These are phyloP conservation scores for Cyclostephanos invisitatus DNA, from an alignment of 108 stramenopile genomes.

Conservation along the genomic window DNA sequence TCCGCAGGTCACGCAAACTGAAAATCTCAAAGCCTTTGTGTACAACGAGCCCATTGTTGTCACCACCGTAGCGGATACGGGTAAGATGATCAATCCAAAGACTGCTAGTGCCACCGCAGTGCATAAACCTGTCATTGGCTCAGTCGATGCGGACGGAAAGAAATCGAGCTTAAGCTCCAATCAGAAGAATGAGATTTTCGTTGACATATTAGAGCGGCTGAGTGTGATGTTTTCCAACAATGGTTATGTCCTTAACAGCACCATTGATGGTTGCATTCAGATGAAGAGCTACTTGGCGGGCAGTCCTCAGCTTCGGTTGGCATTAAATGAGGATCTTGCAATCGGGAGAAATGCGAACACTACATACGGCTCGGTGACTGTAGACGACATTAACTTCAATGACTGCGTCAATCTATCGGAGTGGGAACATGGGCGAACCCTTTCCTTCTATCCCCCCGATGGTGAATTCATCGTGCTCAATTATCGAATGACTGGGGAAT, in stretches of 20 bases:
- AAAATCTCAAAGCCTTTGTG: constrained; percentile 95
- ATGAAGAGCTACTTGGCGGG: constrained; percentile 96
- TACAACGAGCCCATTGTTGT: constrained; percentile 99
- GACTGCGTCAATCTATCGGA: constrained; percentile 97
- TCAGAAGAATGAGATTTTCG: constrained; percentile 99
- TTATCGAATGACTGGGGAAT: constrained; percentile 96
- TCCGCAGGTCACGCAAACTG: constrained; percentile 96
- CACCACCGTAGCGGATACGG: constrained; percentile 71
- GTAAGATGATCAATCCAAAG: constrained; percentile 91
- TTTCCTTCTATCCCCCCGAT: constrained; percentile 96
- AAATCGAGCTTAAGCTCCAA: constrained; percentile 56
- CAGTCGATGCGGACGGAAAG: constrained; percentile 75
- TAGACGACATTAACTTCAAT: constrained; percentile 99
- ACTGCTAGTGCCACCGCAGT: constrained; percentile 95
- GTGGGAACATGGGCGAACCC: constrained; percentile 87
- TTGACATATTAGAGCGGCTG: constrained; percentile 98
- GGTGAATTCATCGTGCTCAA: constrained; percentile 99
- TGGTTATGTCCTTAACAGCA: constrained; percentile 97
- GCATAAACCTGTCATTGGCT: constrained; percentile 93
- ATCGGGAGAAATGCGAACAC: constrained; percentile 78
- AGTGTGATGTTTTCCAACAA: constrained; percentile 97
- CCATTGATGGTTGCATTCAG: constrained; percentile 98
- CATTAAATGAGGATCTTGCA: constrained; percentile 97
- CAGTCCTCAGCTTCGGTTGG: constrained; percentile 96
- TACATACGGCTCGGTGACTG: constrained; percentile 73